These are phyloP conservation scores for Lophiotrema nucula DNA, from an alignment of 495 filamentous ascomycete genomes.

Conservation along the genomic window DNA sequence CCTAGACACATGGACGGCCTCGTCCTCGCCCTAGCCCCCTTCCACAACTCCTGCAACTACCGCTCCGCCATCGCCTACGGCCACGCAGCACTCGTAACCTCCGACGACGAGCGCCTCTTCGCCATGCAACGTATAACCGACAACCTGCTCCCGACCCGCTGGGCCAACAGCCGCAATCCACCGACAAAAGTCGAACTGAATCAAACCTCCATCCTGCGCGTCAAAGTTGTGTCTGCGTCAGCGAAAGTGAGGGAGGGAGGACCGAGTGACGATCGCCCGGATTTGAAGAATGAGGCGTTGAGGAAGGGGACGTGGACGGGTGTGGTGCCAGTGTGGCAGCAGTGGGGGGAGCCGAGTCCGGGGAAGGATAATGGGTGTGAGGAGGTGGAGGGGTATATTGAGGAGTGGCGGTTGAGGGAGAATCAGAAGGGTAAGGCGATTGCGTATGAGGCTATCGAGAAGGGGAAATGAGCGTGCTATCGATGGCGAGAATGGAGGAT, in stretches of 20 bases:
- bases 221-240: constrained; percentile 66
- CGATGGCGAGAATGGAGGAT: not conserved
- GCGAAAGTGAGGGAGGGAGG: constrained; percentile 72
- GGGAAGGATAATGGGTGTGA: constrained; percentile 54
- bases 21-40: constrained; percentile 63
- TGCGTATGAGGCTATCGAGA: constrained; percentile 28
- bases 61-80: constrained; percentile 80
- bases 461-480: constrained; percentile 38
- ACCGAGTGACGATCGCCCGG: constrained; percentile 68
- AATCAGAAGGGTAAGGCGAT: constrained; percentile 41
- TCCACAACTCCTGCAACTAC: constrained; percentile 83
- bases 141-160: constrained; percentile 65
- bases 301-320: constrained; percentile 74
- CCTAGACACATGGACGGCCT: constrained; percentile 72
- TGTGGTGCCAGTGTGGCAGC: constrained; percentile 68
- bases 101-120: constrained; percentile 69
- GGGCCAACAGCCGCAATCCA: constrained; percentile 57
- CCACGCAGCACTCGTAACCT: constrained; percentile 63
- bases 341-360: constrained; percentile 63
- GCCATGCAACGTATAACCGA: constrained; percentile 83
- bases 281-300: constrained; percentile 60
- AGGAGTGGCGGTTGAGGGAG: constrained; percentile 49
- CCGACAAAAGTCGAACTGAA: constrained; percentile 31
- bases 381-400: constrained; percentile 61
- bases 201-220: constrained; percentile 67